Evolutionary conservation across 768 basidiomycete species (phyloP).

Genomic region (Tremella yokohamensis): DNA sequence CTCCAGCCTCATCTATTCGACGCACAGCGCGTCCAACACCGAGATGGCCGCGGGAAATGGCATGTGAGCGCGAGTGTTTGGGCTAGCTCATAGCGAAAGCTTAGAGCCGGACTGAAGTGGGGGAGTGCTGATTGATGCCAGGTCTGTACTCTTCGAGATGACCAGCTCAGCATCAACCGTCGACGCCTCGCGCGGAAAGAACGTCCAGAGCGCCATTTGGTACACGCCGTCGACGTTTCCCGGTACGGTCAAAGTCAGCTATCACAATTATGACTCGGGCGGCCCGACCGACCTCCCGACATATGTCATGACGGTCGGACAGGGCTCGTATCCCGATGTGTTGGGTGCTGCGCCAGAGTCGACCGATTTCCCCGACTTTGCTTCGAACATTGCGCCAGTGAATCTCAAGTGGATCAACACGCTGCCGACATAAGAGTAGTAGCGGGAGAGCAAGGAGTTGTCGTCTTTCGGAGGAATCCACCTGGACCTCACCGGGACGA

Average conservation of each 20-base stretch:
- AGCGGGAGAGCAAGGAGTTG: too few species aligned
- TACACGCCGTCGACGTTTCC: neutral
- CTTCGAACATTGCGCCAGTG: too few species aligned
- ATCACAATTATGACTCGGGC: neutral
- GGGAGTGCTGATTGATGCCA: neutral
- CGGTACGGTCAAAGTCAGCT: neutral
- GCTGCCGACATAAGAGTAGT: too few species aligned
- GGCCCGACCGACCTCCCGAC: neutral
- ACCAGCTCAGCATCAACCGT: neutral
- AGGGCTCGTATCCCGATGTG: neutral
- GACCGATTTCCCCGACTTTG: neutral
- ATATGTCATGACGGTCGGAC: neutral
- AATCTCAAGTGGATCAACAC: too few species aligned
- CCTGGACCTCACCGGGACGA: too few species aligned
- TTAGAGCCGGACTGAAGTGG: neutral
- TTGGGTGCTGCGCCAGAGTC: neutral
- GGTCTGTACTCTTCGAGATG: neutral
- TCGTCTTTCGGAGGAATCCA: too few species aligned
- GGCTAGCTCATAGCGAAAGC: too few species aligned
- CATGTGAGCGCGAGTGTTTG: too few species aligned
- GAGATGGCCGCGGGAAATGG: neutral
- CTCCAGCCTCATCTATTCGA: too few species aligned
- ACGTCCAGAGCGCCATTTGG: neutral
- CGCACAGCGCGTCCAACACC: too few species aligned
- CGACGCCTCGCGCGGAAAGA: neutral